These are phyloP conservation scores for Astrothelium macrocarpum DNA, from an alignment of 495 filamentous ascomycete genomes.

Conservation along the genomic window DNA sequence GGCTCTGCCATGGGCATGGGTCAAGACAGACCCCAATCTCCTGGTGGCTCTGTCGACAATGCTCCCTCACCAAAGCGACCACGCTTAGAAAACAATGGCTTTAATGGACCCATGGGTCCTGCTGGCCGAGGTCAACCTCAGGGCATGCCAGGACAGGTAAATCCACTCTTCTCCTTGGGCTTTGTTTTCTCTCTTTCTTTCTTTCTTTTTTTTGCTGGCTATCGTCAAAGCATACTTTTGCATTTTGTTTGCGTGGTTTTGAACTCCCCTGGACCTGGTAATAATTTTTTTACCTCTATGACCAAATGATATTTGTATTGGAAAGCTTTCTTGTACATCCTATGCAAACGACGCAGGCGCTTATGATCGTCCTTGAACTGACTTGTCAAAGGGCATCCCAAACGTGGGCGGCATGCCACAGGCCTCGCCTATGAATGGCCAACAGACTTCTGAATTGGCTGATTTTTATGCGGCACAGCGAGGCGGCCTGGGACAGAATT, in stretches of 20 bases:
- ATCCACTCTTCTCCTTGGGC: no score
- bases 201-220: no score
- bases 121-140: conserved; percentile 61
- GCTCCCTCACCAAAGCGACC: conserved; percentile 88
- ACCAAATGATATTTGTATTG: conserved; percentile 41
- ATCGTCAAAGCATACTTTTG: no score
- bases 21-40: conserved; percentile 68
- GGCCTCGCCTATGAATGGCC: conserved; percentile 4
- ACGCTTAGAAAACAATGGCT: conserved; percentile 67
- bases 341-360: background rate
- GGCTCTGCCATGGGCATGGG: conserved; percentile 51
- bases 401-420: conserved; percentile 45
- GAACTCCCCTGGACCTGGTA: conserved; percentile 21
- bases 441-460: conserved; percentile 30
- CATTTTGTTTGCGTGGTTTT: no score
- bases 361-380: conserved; percentile 30
- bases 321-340: background rate
- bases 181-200: background rate
- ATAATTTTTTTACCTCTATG: no score
- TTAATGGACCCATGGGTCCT: conserved; percentile 57
- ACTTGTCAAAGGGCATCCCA: conserved; percentile 51
- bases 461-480: conserved; percentile 58
- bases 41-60: conserved; percentile 65
- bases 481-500: conserved; percentile 6
- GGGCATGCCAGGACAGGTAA: conserved; percentile 65